Conservation (phyloP, 371 early-diverging fungal species). For the Funneliformis caledonium region DNA sequence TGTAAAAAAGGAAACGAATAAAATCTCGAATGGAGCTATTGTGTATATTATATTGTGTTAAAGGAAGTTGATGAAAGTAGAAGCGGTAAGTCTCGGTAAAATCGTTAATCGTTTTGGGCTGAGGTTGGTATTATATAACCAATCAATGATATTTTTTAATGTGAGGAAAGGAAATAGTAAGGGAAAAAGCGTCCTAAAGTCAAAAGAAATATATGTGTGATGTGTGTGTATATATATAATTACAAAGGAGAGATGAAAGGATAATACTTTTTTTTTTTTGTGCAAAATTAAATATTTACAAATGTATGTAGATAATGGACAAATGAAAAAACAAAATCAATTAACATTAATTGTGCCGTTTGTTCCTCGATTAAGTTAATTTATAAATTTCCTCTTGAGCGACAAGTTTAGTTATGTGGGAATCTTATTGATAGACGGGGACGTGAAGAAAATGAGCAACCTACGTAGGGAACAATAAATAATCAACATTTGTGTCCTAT, state of each 20-base stretch:
- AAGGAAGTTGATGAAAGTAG: not conserved
- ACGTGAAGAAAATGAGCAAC: not conserved
- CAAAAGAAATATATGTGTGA: too few species aligned
- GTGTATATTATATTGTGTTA: not conserved
- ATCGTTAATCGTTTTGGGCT: too few species aligned
- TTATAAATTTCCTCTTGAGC: not conserved
- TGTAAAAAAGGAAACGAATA: not conserved
- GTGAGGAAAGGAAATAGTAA: too few species aligned
- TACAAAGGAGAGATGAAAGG: too few species aligned
- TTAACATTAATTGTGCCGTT: not conserved
- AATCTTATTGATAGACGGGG: not conserved
- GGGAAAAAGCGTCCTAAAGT: too few species aligned
- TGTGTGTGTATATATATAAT: too few species aligned
- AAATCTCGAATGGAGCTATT: not conserved
- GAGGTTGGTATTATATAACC: too few species aligned
- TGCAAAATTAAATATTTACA: not conserved
- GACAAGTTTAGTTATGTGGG: not conserved
- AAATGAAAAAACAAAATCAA: not conserved
- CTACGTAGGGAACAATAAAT: not conserved
- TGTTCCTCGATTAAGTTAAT: not conserved
- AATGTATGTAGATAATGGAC: too few species aligned
- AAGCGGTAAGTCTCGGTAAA: too few species aligned
- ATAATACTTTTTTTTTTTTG: too few species aligned
- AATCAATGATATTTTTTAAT: too few species aligned
- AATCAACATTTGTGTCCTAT: not conserved